Evolutionary conservation across 345 rosid species (phyloP).

Genomic region (Ricinus communis): DNA sequence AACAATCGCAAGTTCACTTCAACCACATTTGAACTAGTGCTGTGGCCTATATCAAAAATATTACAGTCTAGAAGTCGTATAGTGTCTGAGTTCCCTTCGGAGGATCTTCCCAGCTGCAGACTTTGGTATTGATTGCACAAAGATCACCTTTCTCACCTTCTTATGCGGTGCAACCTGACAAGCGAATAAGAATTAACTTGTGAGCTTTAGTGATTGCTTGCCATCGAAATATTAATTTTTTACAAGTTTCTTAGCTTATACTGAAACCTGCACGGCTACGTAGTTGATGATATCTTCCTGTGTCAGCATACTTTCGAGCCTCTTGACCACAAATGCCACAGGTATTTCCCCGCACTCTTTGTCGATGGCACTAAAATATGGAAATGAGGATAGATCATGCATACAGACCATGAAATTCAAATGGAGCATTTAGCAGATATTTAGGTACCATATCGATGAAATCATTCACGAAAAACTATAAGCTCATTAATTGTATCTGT

Average conservation of each 20-base stretch:
- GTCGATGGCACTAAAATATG: slow-evolving; percentile 39
- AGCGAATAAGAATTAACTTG: neutral
- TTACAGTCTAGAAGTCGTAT: slow-evolving; percentile 47
- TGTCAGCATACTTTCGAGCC: slow-evolving; percentile 43
- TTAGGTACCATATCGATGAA: too few relatives aligned
- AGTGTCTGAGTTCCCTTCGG: slow-evolving; percentile 57
- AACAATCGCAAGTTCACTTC: too few relatives aligned
- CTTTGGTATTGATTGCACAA: slow-evolving; percentile 59
- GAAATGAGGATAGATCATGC: neutral
- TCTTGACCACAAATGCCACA: slow-evolving; percentile 73
- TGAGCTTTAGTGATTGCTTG: neutral
- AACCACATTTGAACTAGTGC: too few relatives aligned
- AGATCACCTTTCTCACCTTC: slow-evolving; percentile 76
- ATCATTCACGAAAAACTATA: too few relatives aligned
- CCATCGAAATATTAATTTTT: neutral
- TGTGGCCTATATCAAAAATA: too few relatives aligned
- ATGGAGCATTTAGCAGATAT: too few relatives aligned
- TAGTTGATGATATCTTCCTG: slow-evolving; percentile 50
- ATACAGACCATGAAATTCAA: too few relatives aligned
- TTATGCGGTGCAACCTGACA: slow-evolving; percentile 80
- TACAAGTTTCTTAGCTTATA: neutral
- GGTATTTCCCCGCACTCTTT: slow-evolving; percentile 79
- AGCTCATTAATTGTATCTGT: too few relatives aligned
- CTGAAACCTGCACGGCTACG: slow-evolving; percentile 58
- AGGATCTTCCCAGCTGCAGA: slow-evolving; percentile 84